Evolutionary conservation across 129 eudicot species (phyloP), one percentile per base, ranked within the genome.

Genomic region (Tanacetum coccineum): DNA sequence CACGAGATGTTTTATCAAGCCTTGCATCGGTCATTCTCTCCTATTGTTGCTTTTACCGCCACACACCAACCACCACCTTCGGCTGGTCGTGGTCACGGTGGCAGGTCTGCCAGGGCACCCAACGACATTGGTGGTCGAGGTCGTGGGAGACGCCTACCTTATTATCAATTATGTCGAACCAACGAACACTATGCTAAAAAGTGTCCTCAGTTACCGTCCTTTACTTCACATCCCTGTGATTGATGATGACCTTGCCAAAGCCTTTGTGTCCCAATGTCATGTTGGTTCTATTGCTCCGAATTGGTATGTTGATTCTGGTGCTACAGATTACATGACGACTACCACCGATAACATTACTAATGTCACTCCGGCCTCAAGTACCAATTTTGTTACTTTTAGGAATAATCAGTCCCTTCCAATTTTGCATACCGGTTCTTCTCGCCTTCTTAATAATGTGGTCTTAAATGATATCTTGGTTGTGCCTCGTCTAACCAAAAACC

Each of bases 291-390:
- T 8, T 7, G 8, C 42, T 25, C 44, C 42, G 2, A 18, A 58
- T 58, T 58, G 44, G 63, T 58, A 11, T 26, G 18, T 58, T 58
- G 17, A 58, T 13, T 58, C 42, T 4, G 63, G 63, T 58, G 63
- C 44, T 13, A 26, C 19, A 3, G 19, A 4, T 12, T 19, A 58
- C 42, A 58, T 26, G 56, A 50, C 56, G 15, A 0, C 56, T 13
- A 12, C 56, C 8, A 5, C 21, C 6, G 14, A n/a, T 4, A 13
- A 2, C 15, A n/a, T 3, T 3, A 12, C 56, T 3, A 50, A 12
- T 50, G 17, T 17, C 17, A 4, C 20, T 12, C 2, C 17, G 21
- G 7, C 15, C 56, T 5, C 56, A 46, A 3, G 51, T 46, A 46
- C 13, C 3, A 13, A 10, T 13, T 46, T 13, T 10, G 56, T 50